Evolutionary conservation across 176 grass and related monocot genomes (phyloP), one percentile per base, ranked within the genome.

Genomic region (Melocanna baccifera): DNA sequence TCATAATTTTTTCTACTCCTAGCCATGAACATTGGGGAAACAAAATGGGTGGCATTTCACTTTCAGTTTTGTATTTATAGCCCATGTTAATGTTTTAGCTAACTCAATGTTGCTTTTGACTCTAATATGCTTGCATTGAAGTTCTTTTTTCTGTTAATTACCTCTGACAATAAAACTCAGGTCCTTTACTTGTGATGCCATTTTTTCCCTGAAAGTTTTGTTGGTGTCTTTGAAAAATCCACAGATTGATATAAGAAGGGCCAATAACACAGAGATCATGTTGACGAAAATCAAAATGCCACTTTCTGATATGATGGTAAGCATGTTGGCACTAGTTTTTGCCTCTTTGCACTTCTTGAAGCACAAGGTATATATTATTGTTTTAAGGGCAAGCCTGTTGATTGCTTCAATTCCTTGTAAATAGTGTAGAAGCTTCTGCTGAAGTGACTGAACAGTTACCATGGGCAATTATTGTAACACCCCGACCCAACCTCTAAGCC

Each of bases 261-360:
- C 95, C n/a, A 95, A 94, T 88, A 98, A 98, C 73, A 93, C 92
- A 37, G 95, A 98, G 71, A 98, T 98, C 85, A 98, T 98, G 95
- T 84, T 98, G 84, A 98, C 95, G n/a, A 98, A 94, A 91, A 98
- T 98, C 83, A 98, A 98, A 86, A 98, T 98, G 95, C 95, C 95
- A 12, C 83, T 95, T 46, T 47, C 91, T 55, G 95, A 98, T 79
- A 98, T 98, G 92, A 91, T 98, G 95, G 95, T 98, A 84, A 81
- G 79, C 42, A 76, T 86, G 22, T 80, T 78, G 8, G 69, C 69
- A 56, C 20, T 51, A 85, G 58, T 29, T 71, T 50, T 67, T 73
- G 39, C 61, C 8, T 40, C 50, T 79, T 77, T 71, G 18, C 20
- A 43, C 62, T 66, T 71, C 47, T 53, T 76, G 32, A 34, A 52